A percentile compares a stretch with the other conserved stretches of the same genome.
Conservation (phyloP, 352 stramenopile species). For the Albugo candida region DNA sequence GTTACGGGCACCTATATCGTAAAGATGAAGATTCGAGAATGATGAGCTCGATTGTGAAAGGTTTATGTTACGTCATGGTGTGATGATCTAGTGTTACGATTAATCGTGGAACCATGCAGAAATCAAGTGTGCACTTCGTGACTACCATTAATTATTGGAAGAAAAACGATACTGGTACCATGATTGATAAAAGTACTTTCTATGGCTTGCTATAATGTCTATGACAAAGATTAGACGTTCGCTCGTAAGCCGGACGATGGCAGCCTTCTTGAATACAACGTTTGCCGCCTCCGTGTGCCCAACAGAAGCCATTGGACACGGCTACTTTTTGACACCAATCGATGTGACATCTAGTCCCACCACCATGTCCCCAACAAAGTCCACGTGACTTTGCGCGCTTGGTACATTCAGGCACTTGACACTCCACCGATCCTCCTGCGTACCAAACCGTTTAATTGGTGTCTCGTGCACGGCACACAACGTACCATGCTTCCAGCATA, state of each 20-base stretch:
- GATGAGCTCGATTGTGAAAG: too few relatives aligned
- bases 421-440: slow-evolving; percentile 10
- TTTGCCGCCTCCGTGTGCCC: slow-evolving; percentile 19
- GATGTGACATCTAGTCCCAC: slow-evolving; percentile 2
- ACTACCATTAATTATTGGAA: too few relatives aligned
- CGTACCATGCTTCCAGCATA: slow-evolving; percentile 33
- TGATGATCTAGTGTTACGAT: too few relatives aligned
- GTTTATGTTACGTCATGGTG: too few relatives aligned
- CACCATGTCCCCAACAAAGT: slow-evolving; percentile 11
- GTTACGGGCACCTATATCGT: too few relatives aligned
- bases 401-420: slow-evolving; percentile 4
- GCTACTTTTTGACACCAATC: slow-evolving; percentile 8
- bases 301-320: slow-evolving; percentile 27
- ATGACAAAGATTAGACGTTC: slow-evolving; percentile 20
- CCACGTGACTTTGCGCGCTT: slow-evolving; percentile 13
- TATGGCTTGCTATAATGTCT: background rate
- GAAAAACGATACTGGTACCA: too few relatives aligned
- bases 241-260: slow-evolving; percentile 53
- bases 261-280: slow-evolving; percentile 29
- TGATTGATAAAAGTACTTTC: too few relatives aligned
- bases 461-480: background rate
- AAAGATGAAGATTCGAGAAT: too few relatives aligned
- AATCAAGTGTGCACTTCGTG: too few relatives aligned
- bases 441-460: background rate
- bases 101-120: too few relatives aligned